These are phyloP conservation scores for Cephaloascus albidus DNA, from an alignment of 805 yeast species.

Conservation along the genomic window DNA sequence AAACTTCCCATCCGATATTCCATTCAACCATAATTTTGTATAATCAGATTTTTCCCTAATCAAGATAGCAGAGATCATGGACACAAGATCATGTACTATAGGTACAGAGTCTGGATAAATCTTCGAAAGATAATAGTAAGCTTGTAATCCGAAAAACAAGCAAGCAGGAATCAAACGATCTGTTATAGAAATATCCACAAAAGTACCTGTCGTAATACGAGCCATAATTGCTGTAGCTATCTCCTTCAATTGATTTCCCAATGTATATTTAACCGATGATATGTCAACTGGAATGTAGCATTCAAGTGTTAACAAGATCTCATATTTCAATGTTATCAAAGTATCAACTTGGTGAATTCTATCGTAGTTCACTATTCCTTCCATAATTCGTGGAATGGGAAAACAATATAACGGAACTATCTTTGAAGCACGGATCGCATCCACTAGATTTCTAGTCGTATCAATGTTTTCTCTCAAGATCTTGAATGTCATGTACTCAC, in stretches of 20 bases:
- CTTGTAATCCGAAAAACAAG: background rate
- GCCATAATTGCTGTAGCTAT: background rate
- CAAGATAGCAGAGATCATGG: background rate
- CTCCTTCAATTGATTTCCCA: background rate
- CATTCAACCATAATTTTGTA: background rate
- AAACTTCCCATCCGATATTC: background rate
- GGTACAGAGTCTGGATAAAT: background rate
- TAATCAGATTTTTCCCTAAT: background rate
- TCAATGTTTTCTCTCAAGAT: no score
- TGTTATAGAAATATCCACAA: no score
- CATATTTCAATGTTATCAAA: background rate
- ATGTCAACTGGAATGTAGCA: background rate
- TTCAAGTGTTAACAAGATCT: background rate
- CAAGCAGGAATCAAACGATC: background rate
- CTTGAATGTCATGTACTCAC: no score
- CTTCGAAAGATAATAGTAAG: background rate
- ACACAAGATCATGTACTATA: background rate
- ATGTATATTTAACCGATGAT: background rate
- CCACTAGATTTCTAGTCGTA: no score
- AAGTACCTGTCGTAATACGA: no score
- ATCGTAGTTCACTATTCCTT: background rate
- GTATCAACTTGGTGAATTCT: background rate
- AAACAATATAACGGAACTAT: background rate
- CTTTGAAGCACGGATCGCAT: no score
- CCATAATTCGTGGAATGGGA: background rate